Base-by-base conservation (phyloP, 495 filamentous ascomycete species). In the Poronia punctata region DNA sequence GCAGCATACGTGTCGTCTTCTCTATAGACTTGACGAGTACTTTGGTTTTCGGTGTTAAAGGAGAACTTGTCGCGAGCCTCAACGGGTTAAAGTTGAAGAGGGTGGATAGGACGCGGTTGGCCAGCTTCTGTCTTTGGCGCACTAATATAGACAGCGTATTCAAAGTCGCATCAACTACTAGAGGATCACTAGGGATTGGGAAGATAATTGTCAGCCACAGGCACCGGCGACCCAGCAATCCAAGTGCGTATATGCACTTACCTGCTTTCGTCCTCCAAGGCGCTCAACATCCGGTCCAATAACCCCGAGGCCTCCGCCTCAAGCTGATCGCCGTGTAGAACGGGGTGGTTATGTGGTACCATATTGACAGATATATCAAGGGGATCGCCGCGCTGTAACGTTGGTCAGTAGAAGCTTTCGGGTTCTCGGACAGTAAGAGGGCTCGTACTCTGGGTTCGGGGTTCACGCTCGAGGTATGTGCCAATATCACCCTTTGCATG, bases 71-170 rank as follows among this genome's bases (percentile, higher is more conserved):
- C 44, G 82, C 78, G 3, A 45, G 35, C 52, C 80, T 85, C 6
- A 94, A 61, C 5, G 92, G 92, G 58, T 93, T 93, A 70, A 95
- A 99, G 50, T 79, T 86, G n/a, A 97, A 63, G 17, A 97, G 71
- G 2, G 83, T 74, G 53, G 78, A 82, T 34, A 95, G 63, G 44
- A 97, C 93, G 53, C 88, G 89, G 59, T 78, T 86, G 17, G 86
- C 74, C 43, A 93, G 82, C 23, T 78, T 77, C 17, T 86, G 82
- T 14, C 92, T 82, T 18, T 78, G 80, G 46, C 87, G 85, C 38
- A 94, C 74, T 15, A 99, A 71, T 38, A 80, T 71, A 17, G 85
- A 78, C 7, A 97, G 72, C 46, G 80, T 83, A 62, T 97, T 97
- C 12, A 98, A 60, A 4, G 93, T 95, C 14, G 90, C 88, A 57